Percentiles rank a stretch among this genome's conserved stretches.
phyloP scores from a whole-genome alignment of 495 filamentous ascomycete species.

The Daldinia decipiens region DNA sequence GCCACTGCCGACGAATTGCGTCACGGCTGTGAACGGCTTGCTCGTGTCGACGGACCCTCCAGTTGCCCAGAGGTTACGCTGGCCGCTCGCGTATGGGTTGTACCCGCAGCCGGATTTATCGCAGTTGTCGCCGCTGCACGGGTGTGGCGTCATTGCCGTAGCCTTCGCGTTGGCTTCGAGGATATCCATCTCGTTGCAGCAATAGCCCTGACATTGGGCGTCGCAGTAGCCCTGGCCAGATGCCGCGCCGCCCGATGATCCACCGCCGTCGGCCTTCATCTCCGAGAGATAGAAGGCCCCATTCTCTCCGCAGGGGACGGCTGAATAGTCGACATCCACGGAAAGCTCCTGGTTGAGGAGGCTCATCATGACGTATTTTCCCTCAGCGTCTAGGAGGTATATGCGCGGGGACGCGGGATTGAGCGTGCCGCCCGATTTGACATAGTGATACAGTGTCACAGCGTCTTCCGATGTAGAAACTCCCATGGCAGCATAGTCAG shows the following conservation, averaged over 20 bases:
- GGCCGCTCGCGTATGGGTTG: constrained; percentile 66
- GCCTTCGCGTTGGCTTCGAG: constrained; percentile 65
- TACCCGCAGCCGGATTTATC: constrained; percentile 68
- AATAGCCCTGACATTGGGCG: constrained; percentile 64
- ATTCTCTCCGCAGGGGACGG: constrained; percentile 67
- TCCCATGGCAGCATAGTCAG: constrained; percentile 42
- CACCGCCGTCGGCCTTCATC: constrained; percentile 63
- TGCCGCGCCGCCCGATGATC: constrained; percentile 60
- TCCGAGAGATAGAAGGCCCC: constrained; percentile 68
- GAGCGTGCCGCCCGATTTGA: constrained; percentile 42
- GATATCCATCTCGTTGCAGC: constrained; percentile 65
- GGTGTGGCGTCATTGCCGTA: constrained; percentile 61
- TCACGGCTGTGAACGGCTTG: constrained; percentile 66
- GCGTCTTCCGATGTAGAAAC: constrained; percentile 41
- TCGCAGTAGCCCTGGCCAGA: constrained; percentile 72
- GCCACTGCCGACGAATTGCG: constrained; percentile 65
- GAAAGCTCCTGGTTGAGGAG: constrained; percentile 65
- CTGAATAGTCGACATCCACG: constrained; percentile 67
- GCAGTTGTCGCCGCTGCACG: constrained; percentile 59
- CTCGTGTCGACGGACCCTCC: constrained; percentile 63
- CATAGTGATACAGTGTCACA: constrained; percentile 45
- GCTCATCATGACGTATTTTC: constrained; percentile 64
- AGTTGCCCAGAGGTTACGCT: constrained; percentile 62
- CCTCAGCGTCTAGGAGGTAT: constrained; percentile 61
- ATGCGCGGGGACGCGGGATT: constrained; percentile 58